Conservation (phyloP, 345 rosid genomes). For the Rhodomyrtus tomentosa region DNA sequence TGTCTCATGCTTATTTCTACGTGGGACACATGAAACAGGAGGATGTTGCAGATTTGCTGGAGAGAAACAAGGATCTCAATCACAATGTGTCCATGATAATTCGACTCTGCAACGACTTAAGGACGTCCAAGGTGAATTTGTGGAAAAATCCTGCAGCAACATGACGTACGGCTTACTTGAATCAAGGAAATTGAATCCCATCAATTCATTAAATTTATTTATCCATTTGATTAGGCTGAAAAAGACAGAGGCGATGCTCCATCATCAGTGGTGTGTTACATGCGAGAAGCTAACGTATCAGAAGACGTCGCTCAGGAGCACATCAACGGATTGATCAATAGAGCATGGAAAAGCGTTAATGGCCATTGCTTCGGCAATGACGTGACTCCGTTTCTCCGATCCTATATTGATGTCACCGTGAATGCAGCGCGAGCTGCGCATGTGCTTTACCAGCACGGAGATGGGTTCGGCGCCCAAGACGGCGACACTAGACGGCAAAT, state of each 20-base stretch:
- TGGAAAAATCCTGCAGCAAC: no score
- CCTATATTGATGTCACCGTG: constrained; percentile 7
- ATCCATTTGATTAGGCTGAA: constrained; percentile 22
- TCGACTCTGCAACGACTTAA: constrained; percentile 41
- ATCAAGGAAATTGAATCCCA: neutral
- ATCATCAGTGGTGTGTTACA: constrained; percentile 27
- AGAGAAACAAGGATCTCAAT: constrained; percentile 12
- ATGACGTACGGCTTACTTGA: neutral
- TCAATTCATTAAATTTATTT: neutral
- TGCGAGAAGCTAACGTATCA: constrained; percentile 21
- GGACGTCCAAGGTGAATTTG: constrained; percentile 32
- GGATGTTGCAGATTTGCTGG: neutral
- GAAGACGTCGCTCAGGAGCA: constrained; percentile 23
- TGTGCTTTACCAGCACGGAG: constrained; percentile 32
- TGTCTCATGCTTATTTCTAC: constrained; percentile 13
- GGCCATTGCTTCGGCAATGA: neutral
- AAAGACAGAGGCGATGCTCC: constrained; percentile 45
- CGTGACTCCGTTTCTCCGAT: neutral
- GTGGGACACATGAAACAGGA: neutral
- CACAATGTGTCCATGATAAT: constrained; percentile 22
- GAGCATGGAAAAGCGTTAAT: constrained; percentile 31
- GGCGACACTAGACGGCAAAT: constrained; percentile 14
- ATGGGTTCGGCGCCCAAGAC: constrained; percentile 41
- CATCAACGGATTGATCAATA: constrained; percentile 8
- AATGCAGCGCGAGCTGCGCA: constrained; percentile 33